Percentiles rank a stretch among this genome's conserved stretches.
These are phyloP conservation scores for Sarocladiaceae sp. DNA, from an alignment of 2,329 filamentous ascomycete genomes.

Conservation along the genomic window DNA sequence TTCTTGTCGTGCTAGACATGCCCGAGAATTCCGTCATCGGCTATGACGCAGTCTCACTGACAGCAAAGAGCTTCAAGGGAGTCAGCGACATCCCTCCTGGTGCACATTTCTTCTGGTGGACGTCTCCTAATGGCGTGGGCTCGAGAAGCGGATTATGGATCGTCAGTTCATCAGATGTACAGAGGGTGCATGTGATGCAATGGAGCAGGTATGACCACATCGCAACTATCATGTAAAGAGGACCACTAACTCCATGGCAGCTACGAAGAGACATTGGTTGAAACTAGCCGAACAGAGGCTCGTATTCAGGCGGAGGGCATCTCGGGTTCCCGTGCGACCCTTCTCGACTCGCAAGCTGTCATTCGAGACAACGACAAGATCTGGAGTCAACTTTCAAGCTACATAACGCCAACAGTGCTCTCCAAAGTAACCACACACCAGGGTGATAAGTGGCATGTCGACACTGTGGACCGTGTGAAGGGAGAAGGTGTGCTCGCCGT, in stretches of 20 bases:
- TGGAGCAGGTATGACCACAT: conserved; percentile 40
- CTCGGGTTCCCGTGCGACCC: conserved; percentile 13
- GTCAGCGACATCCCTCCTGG: conserved; percentile 52
- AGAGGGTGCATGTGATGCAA: conserved; percentile 40
- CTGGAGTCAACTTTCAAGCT: conserved; percentile 49
- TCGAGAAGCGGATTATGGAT: conserved; percentile 57
- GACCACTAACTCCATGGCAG: neutral
- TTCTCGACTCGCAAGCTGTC: conserved; percentile 13
- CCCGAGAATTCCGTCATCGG: conserved; percentile 48
- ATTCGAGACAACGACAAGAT: conserved; percentile 27
- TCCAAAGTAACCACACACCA: conserved; percentile 40
- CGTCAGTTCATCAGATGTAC: conserved; percentile 25
- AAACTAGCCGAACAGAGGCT: conserved; percentile 42
- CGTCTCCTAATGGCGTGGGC: conserved; percentile 42
- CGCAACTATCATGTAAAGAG: neutral
- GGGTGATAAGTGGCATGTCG: conserved; percentile 44
- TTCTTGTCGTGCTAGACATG: conserved; percentile 48
- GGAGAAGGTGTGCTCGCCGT: conserved; percentile 35
- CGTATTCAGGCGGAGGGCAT: conserved; percentile 39
- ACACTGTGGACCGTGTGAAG: conserved; percentile 48
- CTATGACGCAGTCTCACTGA: conserved; percentile 47
- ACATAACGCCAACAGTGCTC: conserved; percentile 41
- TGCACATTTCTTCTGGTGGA: conserved; percentile 56
- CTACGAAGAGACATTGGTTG: conserved; percentile 49
- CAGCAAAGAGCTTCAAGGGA: conserved; percentile 44